These are phyloP conservation scores for Leccinum incarnatum DNA, from an alignment of 768 basidiomycete species.

Conservation along the genomic window DNA sequence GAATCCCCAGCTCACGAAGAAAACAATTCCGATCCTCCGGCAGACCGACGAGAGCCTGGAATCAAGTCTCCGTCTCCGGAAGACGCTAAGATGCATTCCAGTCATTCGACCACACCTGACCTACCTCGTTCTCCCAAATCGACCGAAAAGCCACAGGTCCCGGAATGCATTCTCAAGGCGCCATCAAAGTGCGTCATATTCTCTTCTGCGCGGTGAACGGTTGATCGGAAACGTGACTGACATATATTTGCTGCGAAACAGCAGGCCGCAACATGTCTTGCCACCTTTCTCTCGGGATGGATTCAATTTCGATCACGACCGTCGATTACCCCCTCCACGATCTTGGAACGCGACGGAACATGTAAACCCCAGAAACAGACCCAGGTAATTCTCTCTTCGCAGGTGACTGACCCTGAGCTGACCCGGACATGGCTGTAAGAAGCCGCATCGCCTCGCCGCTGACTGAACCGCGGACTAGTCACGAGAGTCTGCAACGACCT, in stretches of 20 bases:
- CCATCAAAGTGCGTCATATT: slow-evolving; percentile 27
- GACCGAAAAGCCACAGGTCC: slow-evolving; percentile 20
- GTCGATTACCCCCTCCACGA: slow-evolving; percentile 32
- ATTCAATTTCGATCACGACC: slow-evolving; percentile 34
- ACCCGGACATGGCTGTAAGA: slow-evolving; percentile 17
- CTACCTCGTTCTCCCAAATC: slow-evolving; percentile 18
- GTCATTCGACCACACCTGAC: slow-evolving; percentile 17
- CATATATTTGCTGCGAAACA: slow-evolving; percentile 26
- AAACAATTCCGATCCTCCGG: slow-evolving; percentile 10
- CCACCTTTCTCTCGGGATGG: slow-evolving; percentile 32
- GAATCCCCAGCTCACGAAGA: slow-evolving; percentile 29
- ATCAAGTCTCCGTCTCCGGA: slow-evolving; percentile 24
- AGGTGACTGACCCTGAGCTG: slow-evolving; percentile 15
- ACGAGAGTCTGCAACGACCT: slow-evolving; percentile 31
- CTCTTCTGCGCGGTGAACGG: slow-evolving; percentile 9
- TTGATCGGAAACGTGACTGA: slow-evolving; percentile 25
- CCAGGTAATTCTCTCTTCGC: slow-evolving; percentile 21
- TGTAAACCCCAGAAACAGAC: slow-evolving; percentile 21
- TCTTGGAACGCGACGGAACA: slow-evolving; percentile 28
- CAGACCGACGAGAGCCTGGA: slow-evolving; percentile 12
- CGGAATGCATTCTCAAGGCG: slow-evolving; percentile 22
- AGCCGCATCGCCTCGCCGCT: slow-evolving; percentile 21
- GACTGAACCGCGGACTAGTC: slow-evolving; percentile 20
- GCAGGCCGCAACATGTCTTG: slow-evolving; percentile 34
- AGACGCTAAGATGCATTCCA: slow-evolving; percentile 20